A percentile compares a stretch with the other conserved stretches of the same genome.
phyloP scores from a whole-genome alignment of 2,329 filamentous ascomycete species.

The Rutstroemia sp. region DNA sequence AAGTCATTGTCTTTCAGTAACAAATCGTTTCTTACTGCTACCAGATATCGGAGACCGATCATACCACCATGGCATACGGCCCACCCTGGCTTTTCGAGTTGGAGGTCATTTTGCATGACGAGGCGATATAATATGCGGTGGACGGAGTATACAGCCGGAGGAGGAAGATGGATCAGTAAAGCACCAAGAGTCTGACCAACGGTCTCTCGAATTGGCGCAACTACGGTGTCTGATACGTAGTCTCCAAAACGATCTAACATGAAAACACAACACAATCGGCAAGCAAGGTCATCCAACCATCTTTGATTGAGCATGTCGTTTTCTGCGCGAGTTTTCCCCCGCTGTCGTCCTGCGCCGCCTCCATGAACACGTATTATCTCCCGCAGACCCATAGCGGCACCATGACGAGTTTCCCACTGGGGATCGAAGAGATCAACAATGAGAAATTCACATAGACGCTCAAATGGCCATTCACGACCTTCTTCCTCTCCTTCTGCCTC shows the following conservation, averaged over 20 bases:
- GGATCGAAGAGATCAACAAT: slow-evolving; percentile 90
- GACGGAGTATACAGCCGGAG: slow-evolving; percentile 71
- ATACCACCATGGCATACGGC: slow-evolving; percentile 96
- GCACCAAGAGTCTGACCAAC: slow-evolving; percentile 91
- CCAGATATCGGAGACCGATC: slow-evolving; percentile 91
- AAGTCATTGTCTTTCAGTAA: slow-evolving; percentile 75
- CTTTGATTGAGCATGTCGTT: slow-evolving; percentile 74
- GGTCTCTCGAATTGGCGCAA: slow-evolving; percentile 91
- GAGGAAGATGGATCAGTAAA: slow-evolving; percentile 74
- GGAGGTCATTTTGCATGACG: slow-evolving; percentile 82
- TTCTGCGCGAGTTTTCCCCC: slow-evolving; percentile 60
- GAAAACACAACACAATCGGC: slow-evolving; percentile 86
- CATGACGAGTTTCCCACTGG: slow-evolving; percentile 92
- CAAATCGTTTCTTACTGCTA: slow-evolving; percentile 88
- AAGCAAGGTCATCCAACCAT: slow-evolving; percentile 94
- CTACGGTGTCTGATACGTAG: slow-evolving; percentile 94
- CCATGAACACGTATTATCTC: slow-evolving; percentile 92
- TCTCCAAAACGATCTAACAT: slow-evolving; percentile 98
- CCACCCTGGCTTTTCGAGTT: slow-evolving; percentile 71
- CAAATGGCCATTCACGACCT: slow-evolving; percentile 86
- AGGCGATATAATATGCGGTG: slow-evolving; percentile 81
- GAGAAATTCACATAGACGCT: slow-evolving; percentile 87
- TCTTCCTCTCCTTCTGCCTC: slow-evolving; percentile 70
- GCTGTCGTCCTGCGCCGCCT: slow-evolving; percentile 71
- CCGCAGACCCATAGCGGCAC: slow-evolving; percentile 88